phyloP scores from a whole-genome alignment of 2,329 filamentous ascomycete genomes.

The Diaporthe citriasiana region DNA sequence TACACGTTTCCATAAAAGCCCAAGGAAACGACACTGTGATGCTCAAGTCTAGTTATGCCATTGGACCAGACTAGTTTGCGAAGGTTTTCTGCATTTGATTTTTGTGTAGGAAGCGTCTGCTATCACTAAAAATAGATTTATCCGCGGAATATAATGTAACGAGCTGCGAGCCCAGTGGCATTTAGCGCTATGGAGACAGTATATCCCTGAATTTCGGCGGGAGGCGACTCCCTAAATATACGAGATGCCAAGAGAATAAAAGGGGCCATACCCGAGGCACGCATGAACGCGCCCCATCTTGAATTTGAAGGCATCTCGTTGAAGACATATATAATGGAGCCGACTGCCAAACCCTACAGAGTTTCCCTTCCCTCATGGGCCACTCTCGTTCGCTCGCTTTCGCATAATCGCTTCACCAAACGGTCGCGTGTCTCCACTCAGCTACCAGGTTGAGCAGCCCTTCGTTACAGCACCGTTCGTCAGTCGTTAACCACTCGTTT shows the following conservation, averaged over 20 bases:
- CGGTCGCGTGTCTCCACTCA: neutral
- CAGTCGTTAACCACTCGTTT: neutral
- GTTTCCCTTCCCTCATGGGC: neutral
- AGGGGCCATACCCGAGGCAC: neutral
- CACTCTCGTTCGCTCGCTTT: neutral
- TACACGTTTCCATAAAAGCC: neutral
- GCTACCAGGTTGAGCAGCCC: neutral
- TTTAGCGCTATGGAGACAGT: neutral
- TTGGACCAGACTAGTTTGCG: neutral
- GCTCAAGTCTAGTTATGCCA: neutral
- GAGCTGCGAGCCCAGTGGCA: neutral
- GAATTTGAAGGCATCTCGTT: neutral
- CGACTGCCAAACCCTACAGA: neutral
- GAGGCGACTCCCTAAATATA: neutral
- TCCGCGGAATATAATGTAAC: neutral
- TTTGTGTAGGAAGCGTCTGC: neutral
- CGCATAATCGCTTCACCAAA: neutral
- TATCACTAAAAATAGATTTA: neutral
- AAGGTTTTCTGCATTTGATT: neutral
- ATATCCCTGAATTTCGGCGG: neutral
- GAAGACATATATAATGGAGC: neutral
- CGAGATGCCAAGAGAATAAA: conserved; percentile 5
- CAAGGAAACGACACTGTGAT: neutral
- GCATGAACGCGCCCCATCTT: neutral
- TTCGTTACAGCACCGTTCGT: neutral